phyloP scores from a whole-genome alignment of 2,329 filamentous ascomycete genomes.

The Fusarium coffeatum region DNA sequence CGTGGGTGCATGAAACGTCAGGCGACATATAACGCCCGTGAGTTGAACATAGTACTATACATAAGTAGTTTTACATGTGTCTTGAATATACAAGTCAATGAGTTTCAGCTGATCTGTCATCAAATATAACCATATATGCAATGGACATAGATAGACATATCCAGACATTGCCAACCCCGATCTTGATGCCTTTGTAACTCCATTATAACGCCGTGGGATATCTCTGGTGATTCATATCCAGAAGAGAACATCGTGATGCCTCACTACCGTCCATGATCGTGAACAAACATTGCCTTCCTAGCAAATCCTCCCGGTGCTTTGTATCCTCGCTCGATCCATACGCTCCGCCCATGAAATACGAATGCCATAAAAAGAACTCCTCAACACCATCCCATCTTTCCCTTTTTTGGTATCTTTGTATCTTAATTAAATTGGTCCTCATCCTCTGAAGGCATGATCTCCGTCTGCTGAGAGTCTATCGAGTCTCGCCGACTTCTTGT shows the following conservation, averaged over 20 bases:
- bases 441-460: constrained; percentile 21
- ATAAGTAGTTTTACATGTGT: constrained; percentile 6
- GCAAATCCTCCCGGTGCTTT: constrained; percentile 6
- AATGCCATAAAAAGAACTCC: constrained; percentile 24
- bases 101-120: constrained; percentile 10
- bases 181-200: constrained; percentile 9
- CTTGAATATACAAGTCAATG: constrained; percentile 10
- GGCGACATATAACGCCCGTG: not conserved
- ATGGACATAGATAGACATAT: constrained; percentile 31
- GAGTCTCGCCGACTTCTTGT: constrained; percentile 27
- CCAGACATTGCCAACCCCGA: constrained; percentile 25
- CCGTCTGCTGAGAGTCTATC: constrained; percentile 32
- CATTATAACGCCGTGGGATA: constrained; percentile 35
- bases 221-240: constrained; percentile 27
- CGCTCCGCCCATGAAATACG: constrained; percentile 12
- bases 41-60: constrained; percentile 3
- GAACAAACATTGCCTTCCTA: constrained; percentile 13
- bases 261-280: constrained; percentile 20
- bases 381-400: constrained; percentile 16
- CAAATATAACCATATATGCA: constrained; percentile 1
- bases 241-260: constrained; percentile 21
- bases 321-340: constrained; percentile 16
- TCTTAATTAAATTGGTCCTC: constrained; percentile 8
- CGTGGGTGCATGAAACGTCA: not conserved
- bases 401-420: not conserved